Base-by-base conservation (phyloP, 2,329 filamentous ascomycete genomes). In the Cyphellophora europaea region DNA sequence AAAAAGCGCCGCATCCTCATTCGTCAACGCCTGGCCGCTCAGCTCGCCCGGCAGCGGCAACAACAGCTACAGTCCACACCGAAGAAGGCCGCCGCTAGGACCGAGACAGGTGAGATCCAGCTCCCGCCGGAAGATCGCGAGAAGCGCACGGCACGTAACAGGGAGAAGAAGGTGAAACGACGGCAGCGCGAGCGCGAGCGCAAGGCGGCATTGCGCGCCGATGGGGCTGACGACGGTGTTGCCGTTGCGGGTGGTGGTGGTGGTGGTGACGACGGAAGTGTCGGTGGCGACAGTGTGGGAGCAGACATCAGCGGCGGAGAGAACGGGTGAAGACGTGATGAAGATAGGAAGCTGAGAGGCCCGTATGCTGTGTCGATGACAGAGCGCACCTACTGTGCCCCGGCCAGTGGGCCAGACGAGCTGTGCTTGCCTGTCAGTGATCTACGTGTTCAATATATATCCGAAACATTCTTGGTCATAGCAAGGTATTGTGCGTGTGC, bases 131-230 rank as follows among this genome's bases (percentile, higher is more conserved):
- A 33, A 11, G 44, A 47, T 36, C 25, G 32, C 8, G 41, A 47
- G 37, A 49, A 47, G 33, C 35, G 45, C 25, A 49, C 40, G 19
- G 32, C 38, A 10, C 35, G 44, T 5, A 47, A 47, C 25, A 43
- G 45, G 12, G 47, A 49, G 33, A 47, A 47, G 36, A 49, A 47
- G 31, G 41, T 48, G 15, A 47, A 48, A 32, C 43, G 43, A 10
- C 42, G 43, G 37, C 39, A 40, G 29, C 36, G 41, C 32, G 44
- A 41, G 27, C 42, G 41, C 35, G 19, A 27, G 28, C 44, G 43
- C 34, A 45, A 43, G 31, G 12, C 5, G 31, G 35, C 23, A 15
- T n/a, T n/a, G n/a, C n/a, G n/a, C n/a, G n/a, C n/a, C n/a, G n/a
- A n/a, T n/a, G n/a, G n/a, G n/a, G n/a, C n/a, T n/a, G n/a, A n/a